A percentile compares a stretch with the other conserved stretches of the same genome.
phyloP scores from a whole-genome alignment of 495 filamentous ascomycete genomes.

The Penicillium subrubescens region DNA sequence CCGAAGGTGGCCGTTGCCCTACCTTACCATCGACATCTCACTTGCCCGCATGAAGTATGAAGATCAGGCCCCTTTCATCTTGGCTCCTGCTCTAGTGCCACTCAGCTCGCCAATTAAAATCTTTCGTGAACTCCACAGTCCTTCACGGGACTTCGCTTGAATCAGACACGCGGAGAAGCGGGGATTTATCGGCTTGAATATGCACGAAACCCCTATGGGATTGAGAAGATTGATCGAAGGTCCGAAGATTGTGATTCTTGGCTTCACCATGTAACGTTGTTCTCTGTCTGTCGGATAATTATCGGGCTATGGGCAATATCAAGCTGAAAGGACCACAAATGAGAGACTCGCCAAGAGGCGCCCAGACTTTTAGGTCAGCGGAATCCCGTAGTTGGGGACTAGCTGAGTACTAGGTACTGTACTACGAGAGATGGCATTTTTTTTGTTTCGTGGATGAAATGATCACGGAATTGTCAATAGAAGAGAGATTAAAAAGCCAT shows the following conservation, averaged over 20 bases:
- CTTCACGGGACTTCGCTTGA: neutral
- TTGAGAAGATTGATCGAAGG: neutral
- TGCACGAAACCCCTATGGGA: neutral
- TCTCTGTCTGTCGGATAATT: neutral
- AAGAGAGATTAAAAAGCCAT: no score
- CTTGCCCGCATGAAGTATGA: no score
- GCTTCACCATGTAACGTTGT: neutral
- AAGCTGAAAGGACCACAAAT: neutral
- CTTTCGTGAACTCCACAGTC: neutral
- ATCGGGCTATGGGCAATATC: neutral
- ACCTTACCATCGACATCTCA: no score
- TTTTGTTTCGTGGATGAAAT: no score
- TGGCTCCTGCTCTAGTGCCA: no score
- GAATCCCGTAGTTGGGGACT: neutral
- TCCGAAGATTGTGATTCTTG: neutral
- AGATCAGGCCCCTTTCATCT: no score
- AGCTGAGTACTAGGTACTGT: no score
- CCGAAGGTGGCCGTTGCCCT: no score
- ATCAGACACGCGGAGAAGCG: neutral
- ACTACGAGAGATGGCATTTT: no score
- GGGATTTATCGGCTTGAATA: neutral
- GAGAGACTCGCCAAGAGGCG: neutral
- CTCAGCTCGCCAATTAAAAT: no score
- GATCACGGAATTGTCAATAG: no score
- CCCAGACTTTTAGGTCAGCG: neutral